phyloP scores from a whole-genome alignment of 768 basidiomycete genomes.

The Infundibulicybe gibba region DNA sequence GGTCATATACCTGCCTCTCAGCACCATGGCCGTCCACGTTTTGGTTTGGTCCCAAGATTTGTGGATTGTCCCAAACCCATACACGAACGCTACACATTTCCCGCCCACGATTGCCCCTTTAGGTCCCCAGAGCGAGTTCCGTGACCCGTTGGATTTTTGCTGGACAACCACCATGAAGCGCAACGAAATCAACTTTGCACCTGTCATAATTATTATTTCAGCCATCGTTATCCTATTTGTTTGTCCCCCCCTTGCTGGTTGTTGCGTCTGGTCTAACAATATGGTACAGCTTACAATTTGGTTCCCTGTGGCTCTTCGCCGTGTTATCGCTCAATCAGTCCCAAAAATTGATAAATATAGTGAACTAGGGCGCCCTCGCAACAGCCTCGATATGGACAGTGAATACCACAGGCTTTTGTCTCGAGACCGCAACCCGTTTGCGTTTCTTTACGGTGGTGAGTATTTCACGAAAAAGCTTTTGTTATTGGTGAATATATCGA shows the following conservation, averaged over 20 bases:
- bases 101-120: slow-evolving; percentile 48
- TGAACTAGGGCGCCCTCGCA: slow-evolving; percentile 65
- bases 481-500: slow-evolving; percentile 15
- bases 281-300: slow-evolving; percentile 54
- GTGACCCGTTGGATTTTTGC: slow-evolving; percentile 68
- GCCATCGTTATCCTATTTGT: slow-evolving; percentile 48
- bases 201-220: slow-evolving; percentile 56
- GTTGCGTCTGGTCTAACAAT: not conserved
- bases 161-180: slow-evolving; percentile 76
- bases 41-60: slow-evolving; percentile 76
- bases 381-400: slow-evolving; percentile 51
- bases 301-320: slow-evolving; percentile 64
- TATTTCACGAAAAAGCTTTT: slow-evolving; percentile 2
- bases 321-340: slow-evolving; percentile 50
- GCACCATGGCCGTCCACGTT: slow-evolving; percentile 74
- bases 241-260: slow-evolving; percentile 17
- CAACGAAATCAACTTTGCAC: slow-evolving; percentile 68
- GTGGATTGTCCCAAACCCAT: slow-evolving; percentile 71
- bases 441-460: slow-evolving; percentile 65
- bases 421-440: slow-evolving; percentile 64
- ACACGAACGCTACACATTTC: slow-evolving; percentile 49
- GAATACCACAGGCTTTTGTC: slow-evolving; percentile 68
- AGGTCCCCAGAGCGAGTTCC: slow-evolving; percentile 53
- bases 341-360: slow-evolving; percentile 67
- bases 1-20: slow-evolving; percentile 71